Evolutionary conservation across 805 yeast genomes (phyloP).

Genomic region (Spencermartinsiella europaea): DNA sequence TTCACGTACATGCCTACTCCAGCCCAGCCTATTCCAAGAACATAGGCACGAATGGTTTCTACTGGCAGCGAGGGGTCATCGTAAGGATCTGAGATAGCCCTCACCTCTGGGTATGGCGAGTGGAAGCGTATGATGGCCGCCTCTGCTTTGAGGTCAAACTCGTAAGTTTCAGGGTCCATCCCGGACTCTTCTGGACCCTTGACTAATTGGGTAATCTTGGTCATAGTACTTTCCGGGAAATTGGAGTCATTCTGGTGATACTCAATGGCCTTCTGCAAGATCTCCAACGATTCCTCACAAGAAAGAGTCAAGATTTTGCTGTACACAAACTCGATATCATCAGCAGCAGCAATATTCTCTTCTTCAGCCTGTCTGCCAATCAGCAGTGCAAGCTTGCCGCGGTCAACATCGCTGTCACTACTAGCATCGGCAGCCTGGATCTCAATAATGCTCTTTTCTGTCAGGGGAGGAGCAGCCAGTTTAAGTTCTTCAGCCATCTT

Average conservation of each 20-base stretch:
- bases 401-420: no score
- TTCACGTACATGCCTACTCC: slow-evolving; percentile 23
- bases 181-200: slow-evolving; percentile 12
- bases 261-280: slow-evolving; percentile 36
- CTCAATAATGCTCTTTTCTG: no score
- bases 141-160: slow-evolving; percentile 32
- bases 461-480: no score
- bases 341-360: slow-evolving; percentile 5
- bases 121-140: slow-evolving; percentile 37
- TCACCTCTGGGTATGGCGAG: slow-evolving; percentile 54
- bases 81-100: slow-evolving; percentile 47
- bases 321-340: slow-evolving; percentile 9
- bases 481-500: no score
- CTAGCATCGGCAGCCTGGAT: no score
- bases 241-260: slow-evolving; percentile 32
- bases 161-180: slow-evolving; percentile 9
- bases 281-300: slow-evolving; percentile 36
- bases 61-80: slow-evolving; percentile 43
- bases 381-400: no score
- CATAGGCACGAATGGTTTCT: slow-evolving; percentile 48
- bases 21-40: slow-evolving; percentile 34
- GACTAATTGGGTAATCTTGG: slow-evolving; percentile 27
- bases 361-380: no score
- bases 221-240: slow-evolving; percentile 36
- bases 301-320: slow-evolving; percentile 21